Percentiles rank a stretch among this genome's conserved stretches.
These are phyloP conservation scores for Saturnispora galanensis DNA, from an alignment of 805 yeast species.

Conservation along the genomic window DNA sequence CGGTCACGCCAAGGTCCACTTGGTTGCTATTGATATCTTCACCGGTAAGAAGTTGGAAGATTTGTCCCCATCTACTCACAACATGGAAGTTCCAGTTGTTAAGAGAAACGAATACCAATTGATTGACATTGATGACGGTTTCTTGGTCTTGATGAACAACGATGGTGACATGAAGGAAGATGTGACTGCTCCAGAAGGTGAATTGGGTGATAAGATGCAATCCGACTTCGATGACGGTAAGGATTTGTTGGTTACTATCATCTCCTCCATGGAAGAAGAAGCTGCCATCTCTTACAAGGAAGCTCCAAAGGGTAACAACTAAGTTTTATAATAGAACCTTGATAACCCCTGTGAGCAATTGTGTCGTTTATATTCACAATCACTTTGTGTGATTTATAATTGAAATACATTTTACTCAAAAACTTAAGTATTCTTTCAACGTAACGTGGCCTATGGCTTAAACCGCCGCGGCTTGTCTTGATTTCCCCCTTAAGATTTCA, in stretches of 20 bases:
- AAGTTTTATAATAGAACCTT: slow-evolving; percentile 12
- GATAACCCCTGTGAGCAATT: too few species aligned
- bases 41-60: slow-evolving; percentile 99
- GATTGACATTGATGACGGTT: slow-evolving; percentile 97
- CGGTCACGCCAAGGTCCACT: slow-evolving; percentile 99
- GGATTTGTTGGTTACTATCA: slow-evolving; percentile 93
- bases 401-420: too few species aligned
- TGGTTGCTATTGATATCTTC: slow-evolving; percentile 98
- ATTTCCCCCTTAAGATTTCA: too few species aligned
- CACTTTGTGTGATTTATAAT: too few species aligned
- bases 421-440: too few species aligned
- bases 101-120: slow-evolving; percentile 92
- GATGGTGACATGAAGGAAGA: slow-evolving; percentile 99
- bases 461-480: too few species aligned
- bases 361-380: too few species aligned
- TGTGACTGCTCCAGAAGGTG: slow-evolving; percentile 97
- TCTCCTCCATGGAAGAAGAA: slow-evolving; percentile 99
- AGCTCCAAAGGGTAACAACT: slow-evolving; percentile 62
- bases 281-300: slow-evolving; percentile 98
- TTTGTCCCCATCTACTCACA: slow-evolving; percentile 99
- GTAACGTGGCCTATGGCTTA: too few species aligned
- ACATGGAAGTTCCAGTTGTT: slow-evolving; percentile 99
- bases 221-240: slow-evolving; percentile 95
- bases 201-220: slow-evolving; percentile 88
- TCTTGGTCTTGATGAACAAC: slow-evolving; percentile 88